These are phyloP conservation scores for Cutaneotrichosporon cavernicola DNA, from an alignment of 1,284 basidiomycete species.

Conservation along the genomic window DNA sequence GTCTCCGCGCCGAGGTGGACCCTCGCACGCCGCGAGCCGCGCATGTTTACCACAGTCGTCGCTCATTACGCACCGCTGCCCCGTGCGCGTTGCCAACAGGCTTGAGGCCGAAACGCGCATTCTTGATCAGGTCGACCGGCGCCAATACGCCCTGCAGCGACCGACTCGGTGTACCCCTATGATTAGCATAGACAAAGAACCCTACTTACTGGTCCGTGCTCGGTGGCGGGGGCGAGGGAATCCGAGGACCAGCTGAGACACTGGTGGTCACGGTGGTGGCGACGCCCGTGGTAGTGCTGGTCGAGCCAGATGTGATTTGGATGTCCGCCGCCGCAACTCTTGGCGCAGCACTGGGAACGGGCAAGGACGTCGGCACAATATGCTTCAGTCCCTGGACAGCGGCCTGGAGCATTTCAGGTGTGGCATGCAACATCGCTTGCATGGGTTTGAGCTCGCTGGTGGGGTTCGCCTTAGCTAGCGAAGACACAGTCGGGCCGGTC, in stretches of 20 bases:
- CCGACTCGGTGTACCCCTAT: neutral
- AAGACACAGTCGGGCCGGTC: neutral
- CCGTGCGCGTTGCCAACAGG: conserved; percentile 5
- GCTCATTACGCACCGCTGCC: neutral
- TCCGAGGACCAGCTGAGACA: neutral
- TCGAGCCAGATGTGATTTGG: too few relatives aligned
- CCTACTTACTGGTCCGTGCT: neutral
- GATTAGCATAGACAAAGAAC: neutral
- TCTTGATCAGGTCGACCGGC: neutral
- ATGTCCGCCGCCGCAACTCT: too few relatives aligned
- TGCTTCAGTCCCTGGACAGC: neutral
- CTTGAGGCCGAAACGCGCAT: neutral
- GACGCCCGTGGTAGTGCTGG: neutral
- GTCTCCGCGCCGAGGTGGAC: neutral
- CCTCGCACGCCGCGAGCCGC: neutral
- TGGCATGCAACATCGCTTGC: neutral
- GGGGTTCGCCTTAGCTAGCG: neutral
- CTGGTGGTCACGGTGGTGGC: neutral
- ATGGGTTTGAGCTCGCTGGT: neutral
- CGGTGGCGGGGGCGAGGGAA: neutral
- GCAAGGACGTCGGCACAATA: neutral
- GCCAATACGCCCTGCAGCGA: neutral
- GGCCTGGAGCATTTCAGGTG: neutral
- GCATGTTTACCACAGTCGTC: neutral
- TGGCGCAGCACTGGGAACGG: neutral